These are phyloP conservation scores for Thielaviopsis ethacetica DNA, from an alignment of 2,329 filamentous ascomycete genomes.

Conservation along the genomic window DNA sequence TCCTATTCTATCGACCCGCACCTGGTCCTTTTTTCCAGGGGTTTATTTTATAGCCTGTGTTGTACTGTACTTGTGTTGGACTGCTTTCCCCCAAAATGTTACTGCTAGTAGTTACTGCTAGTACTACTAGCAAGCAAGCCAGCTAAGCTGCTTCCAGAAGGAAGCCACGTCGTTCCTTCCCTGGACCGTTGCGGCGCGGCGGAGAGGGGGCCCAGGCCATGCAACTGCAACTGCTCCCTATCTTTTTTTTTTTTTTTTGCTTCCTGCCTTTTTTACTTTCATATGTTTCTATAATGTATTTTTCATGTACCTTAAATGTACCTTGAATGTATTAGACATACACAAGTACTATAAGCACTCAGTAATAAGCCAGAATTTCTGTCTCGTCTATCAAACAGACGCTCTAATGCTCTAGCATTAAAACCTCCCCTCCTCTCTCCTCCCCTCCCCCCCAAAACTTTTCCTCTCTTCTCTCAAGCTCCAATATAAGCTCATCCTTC, in stretches of 20 bases:
- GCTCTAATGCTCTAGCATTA: neutral
- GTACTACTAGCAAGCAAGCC: neutral
- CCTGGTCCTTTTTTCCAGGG: neutral
- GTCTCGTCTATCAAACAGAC: neutral
- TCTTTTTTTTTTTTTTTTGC: neutral
- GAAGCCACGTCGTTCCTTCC: slow-evolving; percentile 1
- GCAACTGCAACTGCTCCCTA: neutral
- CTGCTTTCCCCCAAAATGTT: too few relatives aligned
- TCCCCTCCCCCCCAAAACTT: too few relatives aligned
- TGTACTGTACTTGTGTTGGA: too few relatives aligned
- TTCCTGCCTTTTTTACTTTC: neutral
- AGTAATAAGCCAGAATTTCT: neutral
- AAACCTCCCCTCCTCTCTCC: too few relatives aligned
- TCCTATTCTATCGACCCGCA: too few relatives aligned
- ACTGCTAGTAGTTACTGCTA: neutral
- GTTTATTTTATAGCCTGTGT: neutral
- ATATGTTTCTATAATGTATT: neutral
- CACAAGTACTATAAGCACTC: neutral
- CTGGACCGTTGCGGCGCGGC: neutral
- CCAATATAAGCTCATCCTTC: too few relatives aligned
- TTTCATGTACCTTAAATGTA: neutral
- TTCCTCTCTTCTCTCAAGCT: too few relatives aligned
- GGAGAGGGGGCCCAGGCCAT: neutral
- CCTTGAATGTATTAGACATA: too few relatives aligned
- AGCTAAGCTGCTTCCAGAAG: neutral